Percentiles rank a stretch among this genome's conserved stretches.
phyloP scores from a whole-genome alignment of 331 rosid species.

The Quercus lobata region DNA sequence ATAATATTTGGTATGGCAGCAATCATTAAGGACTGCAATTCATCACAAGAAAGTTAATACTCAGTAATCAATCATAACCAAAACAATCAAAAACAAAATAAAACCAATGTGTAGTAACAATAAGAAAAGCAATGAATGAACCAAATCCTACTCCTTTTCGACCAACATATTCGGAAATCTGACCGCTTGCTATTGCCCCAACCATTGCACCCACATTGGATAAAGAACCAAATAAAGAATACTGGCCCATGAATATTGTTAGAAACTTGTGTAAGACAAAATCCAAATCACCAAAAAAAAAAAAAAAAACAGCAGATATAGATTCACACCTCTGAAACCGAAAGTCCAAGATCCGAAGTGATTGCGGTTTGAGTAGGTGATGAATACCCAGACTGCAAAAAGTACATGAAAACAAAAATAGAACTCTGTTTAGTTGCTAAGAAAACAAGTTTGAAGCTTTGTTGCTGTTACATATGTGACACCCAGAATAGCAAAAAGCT shows the following conservation, averaged over 20 bases:
- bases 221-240: constrained; percentile 79
- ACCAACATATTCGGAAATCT: constrained; percentile 89
- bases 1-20: constrained; percentile 94
- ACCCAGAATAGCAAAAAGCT: not conserved
- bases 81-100: not conserved
- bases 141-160: constrained; percentile 74
- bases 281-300: not conserved
- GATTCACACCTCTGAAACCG: constrained; percentile 70
- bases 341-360: constrained; percentile 61
- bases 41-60: constrained; percentile 16
- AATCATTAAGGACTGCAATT: constrained; percentile 77
- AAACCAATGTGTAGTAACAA: not conserved
- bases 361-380: constrained; percentile 95
- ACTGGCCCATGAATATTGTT: constrained; percentile 39
- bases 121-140: not conserved
- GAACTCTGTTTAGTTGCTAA: not conserved
- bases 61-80: constrained; percentile 13
- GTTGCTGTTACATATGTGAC: not conserved
- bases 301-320: constrained; percentile 1
- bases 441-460: not conserved
- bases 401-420: not conserved
- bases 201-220: constrained; percentile 99
- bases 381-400: constrained; percentile 73
- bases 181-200: constrained; percentile 98
- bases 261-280: constrained; percentile 1